Evolutionary conservation across 805 yeast genomes (phyloP).

Genomic region (Ogataea degrootiae): DNA sequence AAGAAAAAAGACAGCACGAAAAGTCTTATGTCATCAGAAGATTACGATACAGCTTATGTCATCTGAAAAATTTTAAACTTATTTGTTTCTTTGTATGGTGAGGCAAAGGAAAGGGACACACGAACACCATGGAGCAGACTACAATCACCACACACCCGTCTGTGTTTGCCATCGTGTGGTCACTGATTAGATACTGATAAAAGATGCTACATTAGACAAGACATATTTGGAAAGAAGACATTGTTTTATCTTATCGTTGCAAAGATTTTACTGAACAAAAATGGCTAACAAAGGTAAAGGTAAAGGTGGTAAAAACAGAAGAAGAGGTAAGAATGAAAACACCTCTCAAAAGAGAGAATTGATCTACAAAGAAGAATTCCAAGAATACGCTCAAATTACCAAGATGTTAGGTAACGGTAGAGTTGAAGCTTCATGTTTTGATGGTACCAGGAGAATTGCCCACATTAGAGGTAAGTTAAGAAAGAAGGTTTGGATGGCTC

Average conservation of each 20-base stretch:
- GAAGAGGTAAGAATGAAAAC: slow-evolving; percentile 97
- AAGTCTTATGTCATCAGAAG: background rate
- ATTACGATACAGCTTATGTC: too few relatives aligned
- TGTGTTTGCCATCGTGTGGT: too few relatives aligned
- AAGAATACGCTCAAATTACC: slow-evolving; percentile 97
- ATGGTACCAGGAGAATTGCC: slow-evolving; percentile 89
- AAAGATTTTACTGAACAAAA: slow-evolving; percentile 40
- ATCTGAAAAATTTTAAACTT: background rate
- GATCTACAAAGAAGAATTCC: slow-evolving; percentile 89
- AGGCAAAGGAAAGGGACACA: too few relatives aligned
- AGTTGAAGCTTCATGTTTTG: slow-evolving; percentile 92
- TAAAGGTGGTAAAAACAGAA: slow-evolving; percentile 87
- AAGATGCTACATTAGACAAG: too few relatives aligned
- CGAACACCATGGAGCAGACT: too few relatives aligned
- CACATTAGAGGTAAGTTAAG: slow-evolving; percentile 98
- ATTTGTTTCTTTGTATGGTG: too few relatives aligned
- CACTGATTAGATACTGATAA: too few relatives aligned
- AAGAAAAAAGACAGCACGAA: background rate
- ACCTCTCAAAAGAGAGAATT: slow-evolving; percentile 92
- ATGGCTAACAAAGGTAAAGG: slow-evolving; percentile 41
- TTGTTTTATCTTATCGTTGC: too few relatives aligned
- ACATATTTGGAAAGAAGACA: too few relatives aligned
- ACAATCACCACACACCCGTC: too few relatives aligned
- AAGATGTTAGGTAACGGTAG: slow-evolving; percentile 99
- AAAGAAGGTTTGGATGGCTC: slow-evolving; percentile 99